Percentiles rank a stretch among this genome's conserved stretches.
phyloP scores from a whole-genome alignment of 106 monocot species.

The Platanthera guangdongensis region DNA sequence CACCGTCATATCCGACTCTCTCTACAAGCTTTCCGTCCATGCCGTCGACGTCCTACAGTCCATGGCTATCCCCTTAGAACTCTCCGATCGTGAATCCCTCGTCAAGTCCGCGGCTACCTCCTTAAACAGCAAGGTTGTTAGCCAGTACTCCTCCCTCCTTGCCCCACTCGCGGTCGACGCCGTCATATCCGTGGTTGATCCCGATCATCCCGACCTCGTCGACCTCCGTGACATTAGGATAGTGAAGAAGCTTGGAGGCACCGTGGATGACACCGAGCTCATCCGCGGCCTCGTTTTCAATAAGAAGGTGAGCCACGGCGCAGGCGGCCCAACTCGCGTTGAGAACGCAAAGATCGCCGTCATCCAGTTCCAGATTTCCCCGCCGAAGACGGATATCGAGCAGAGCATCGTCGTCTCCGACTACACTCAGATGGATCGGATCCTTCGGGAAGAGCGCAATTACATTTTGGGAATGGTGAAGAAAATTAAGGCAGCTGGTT shows the following conservation, averaged over 20 bases:
- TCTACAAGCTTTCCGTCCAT: conserved; percentile 51
- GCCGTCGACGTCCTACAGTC: conserved; percentile 53
- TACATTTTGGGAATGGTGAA: conserved; percentile 87
- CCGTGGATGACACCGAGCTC: conserved; percentile 86
- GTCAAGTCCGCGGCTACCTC: conserved; percentile 91
- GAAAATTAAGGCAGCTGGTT: conserved; percentile 81
- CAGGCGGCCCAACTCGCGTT: conserved; percentile 71
- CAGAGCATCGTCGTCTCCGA: conserved; percentile 90
- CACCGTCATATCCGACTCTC: conserved; percentile 66
- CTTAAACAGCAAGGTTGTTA: conserved; percentile 83
- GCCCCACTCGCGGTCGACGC: conserved; percentile 84
- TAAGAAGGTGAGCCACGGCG: conserved; percentile 75
- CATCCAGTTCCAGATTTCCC: conserved; percentile 94
- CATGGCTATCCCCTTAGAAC: conserved; percentile 71
- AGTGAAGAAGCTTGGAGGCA: conserved; percentile 90
- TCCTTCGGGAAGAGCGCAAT: conserved; percentile 84
- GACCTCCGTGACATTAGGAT: conserved; percentile 73
- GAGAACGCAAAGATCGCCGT: conserved; percentile 93
- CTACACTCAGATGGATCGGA: conserved; percentile 91
- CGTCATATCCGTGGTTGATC: conserved; percentile 70
- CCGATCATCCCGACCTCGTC: conserved; percentile 68
- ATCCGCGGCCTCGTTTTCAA: conserved; percentile 77
- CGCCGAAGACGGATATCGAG: conserved; percentile 94
- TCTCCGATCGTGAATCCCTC: conserved; percentile 76
- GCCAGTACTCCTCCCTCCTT: conserved; percentile 88